Evolutionary conservation across 306 rosid genomes (phyloP).

Genomic region (Vicia faba): DNA sequence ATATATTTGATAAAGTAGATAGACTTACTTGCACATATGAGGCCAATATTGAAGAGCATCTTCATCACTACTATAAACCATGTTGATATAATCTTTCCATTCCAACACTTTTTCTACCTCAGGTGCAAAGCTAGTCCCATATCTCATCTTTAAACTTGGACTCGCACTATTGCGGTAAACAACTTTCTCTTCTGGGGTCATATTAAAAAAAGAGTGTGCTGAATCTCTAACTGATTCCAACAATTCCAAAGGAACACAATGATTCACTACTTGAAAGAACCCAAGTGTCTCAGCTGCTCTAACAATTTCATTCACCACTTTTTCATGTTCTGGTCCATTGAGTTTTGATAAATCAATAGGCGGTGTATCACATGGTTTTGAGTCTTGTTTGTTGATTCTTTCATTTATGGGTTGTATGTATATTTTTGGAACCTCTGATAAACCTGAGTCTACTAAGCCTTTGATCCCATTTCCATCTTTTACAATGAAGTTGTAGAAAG

Average conservation of each 20-base stretch:
- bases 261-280: constrained; percentile 69
- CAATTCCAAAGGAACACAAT: constrained; percentile 54
- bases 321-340: constrained; percentile 51
- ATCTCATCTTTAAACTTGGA: constrained; percentile 48
- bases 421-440: constrained; percentile 53
- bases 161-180: constrained; percentile 42
- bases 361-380: constrained; percentile 24
- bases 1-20: no score
- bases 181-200: constrained; percentile 48
- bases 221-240: constrained; percentile 49
- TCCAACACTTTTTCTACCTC: constrained; percentile 67
- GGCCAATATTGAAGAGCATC: constrained; percentile 67
- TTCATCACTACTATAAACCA: constrained; percentile 54
- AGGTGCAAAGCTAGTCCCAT: constrained; percentile 69
- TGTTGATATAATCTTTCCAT: constrained; percentile 65
- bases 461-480: constrained; percentile 67
- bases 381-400: constrained; percentile 41
- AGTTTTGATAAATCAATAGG: constrained; percentile 59
- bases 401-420: constrained; percentile 59
- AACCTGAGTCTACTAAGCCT: constrained; percentile 58
- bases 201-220: constrained; percentile 54
- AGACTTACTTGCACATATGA: constrained; percentile 51
- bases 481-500: constrained; percentile 58
- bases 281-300: constrained; percentile 58
- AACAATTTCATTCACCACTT: constrained; percentile 47